These are phyloP conservation scores for Ophiostoma sp. DNA, from an alignment of 2,329 filamentous ascomycete species.

Conservation along the genomic window DNA sequence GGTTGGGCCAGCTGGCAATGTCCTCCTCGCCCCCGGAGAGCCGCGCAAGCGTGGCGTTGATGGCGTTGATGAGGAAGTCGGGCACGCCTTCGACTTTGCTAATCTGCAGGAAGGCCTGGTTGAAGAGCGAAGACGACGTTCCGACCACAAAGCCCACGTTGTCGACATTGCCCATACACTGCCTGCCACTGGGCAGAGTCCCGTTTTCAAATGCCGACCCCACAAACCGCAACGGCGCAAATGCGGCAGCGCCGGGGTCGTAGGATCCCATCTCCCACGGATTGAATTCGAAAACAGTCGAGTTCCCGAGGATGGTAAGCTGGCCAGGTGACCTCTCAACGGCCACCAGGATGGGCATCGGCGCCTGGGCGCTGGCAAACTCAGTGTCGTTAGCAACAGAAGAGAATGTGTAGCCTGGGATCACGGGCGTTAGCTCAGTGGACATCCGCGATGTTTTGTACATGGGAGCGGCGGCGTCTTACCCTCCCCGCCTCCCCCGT, in stretches of 20 bases:
- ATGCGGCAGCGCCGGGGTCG: conserved; percentile 2
- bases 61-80: neutral
- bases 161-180: neutral
- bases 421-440: neutral
- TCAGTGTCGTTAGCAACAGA: neutral
- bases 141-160: conserved; percentile 4
- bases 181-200: neutral
- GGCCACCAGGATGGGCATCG: neutral
- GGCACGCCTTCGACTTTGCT: neutral
- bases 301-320: neutral
- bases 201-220: neutral
- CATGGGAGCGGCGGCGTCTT: neutral
- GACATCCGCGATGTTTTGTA: neutral
- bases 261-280: conserved; percentile 6
- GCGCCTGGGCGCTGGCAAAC: conserved; percentile 5
- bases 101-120: conserved; percentile 2
- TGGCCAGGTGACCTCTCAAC: neutral
- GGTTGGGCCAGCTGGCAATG: conserved; percentile 8
- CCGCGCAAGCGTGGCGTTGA: neutral
- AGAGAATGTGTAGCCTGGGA: neutral
- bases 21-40: neutral
- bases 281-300: neutral
- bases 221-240: neutral
- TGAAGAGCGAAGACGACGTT: neutral
- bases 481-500: neutral